phyloP scores from a whole-genome alignment of 2,329 filamentous ascomycete genomes.

The Myotisia sp. region DNA sequence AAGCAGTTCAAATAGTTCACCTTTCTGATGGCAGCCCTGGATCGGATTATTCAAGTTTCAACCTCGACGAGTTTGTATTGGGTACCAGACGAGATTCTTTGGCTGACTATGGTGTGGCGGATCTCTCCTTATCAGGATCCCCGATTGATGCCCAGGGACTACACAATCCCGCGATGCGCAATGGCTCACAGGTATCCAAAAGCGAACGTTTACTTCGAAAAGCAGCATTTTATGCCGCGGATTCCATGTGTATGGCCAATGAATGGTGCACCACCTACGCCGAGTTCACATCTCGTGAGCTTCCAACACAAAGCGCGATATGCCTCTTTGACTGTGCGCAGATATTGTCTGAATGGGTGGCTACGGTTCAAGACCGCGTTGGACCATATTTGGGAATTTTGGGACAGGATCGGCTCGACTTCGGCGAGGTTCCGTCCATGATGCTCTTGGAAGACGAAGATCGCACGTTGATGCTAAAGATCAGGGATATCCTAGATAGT shows the following conservation, averaged over 20 bases:
- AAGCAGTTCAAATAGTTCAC: constrained; percentile 59
- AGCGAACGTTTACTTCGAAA: constrained; percentile 80
- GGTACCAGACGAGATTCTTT: constrained; percentile 22
- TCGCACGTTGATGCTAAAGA: constrained; percentile 66
- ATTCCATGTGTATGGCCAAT: constrained; percentile 78
- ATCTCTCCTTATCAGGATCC: constrained; percentile 25
- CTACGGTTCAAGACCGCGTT: constrained; percentile 85
- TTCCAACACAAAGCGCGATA: constrained; percentile 80
- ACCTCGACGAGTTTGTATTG: constrained; percentile 15
- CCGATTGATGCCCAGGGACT: constrained; percentile 23
- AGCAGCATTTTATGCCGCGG: constrained; percentile 88
- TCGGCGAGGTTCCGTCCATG: constrained; percentile 65
- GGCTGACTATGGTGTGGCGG: constrained; percentile 23
- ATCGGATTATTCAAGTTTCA: constrained; percentile 20
- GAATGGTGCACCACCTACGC: constrained; percentile 74
- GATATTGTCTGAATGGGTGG: constrained; percentile 86
- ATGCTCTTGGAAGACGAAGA: constrained; percentile 91
- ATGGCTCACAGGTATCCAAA: constrained; percentile 38
- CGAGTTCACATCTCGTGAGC: constrained; percentile 66
- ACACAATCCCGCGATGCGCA: constrained; percentile 23
- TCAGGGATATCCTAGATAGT: constrained; percentile 61
- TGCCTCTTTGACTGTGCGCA: constrained; percentile 90
- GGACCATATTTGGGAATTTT: constrained; percentile 77
- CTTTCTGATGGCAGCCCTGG: constrained; percentile 43
- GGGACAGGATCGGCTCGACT: constrained; percentile 67